phyloP scores from a whole-genome alignment of 768 basidiomycete species.

The Chalciporus piperatus region DNA sequence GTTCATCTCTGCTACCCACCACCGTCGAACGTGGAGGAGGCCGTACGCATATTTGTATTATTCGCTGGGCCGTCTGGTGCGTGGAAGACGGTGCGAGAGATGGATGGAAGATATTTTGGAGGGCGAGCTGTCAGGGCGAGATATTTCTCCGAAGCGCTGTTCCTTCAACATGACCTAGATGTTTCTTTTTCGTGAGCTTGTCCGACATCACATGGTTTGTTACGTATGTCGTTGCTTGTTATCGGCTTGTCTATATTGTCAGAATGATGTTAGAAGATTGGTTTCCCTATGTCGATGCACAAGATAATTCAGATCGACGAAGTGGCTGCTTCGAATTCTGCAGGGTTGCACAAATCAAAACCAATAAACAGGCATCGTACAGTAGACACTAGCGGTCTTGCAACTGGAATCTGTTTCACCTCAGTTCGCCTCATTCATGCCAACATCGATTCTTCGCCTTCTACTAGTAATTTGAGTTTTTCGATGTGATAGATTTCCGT shows the following conservation, averaged over 20 bases:
- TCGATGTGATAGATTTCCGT: no score
- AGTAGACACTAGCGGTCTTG: no score
- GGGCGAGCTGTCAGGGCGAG: conserved; percentile 79
- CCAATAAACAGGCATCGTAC: no score
- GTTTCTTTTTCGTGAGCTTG: conserved; percentile 23
- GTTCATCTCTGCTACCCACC: conserved; percentile 75
- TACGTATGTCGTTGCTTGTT: not conserved
- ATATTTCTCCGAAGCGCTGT: conserved; percentile 70
- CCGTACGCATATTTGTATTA: conserved; percentile 86
- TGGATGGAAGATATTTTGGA: conserved; percentile 91
- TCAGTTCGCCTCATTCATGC: no score
- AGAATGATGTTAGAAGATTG: not conserved
- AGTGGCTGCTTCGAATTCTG: no score
- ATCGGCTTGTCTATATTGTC: not conserved
- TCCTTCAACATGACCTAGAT: conserved; percentile 51
- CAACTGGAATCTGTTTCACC: no score
- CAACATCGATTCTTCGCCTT: no score
- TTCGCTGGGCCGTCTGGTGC: conserved; percentile 92
- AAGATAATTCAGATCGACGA: no score
- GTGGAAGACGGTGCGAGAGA: conserved; percentile 92
- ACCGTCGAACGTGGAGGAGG: conserved; percentile 66
- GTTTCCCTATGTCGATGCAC: not conserved
- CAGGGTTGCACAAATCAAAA: no score
- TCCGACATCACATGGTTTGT: not conserved
- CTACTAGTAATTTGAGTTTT: no score